Conservation (phyloP, 2,329 filamentous ascomycete genomes). For the Monosporascus sp. region DNA sequence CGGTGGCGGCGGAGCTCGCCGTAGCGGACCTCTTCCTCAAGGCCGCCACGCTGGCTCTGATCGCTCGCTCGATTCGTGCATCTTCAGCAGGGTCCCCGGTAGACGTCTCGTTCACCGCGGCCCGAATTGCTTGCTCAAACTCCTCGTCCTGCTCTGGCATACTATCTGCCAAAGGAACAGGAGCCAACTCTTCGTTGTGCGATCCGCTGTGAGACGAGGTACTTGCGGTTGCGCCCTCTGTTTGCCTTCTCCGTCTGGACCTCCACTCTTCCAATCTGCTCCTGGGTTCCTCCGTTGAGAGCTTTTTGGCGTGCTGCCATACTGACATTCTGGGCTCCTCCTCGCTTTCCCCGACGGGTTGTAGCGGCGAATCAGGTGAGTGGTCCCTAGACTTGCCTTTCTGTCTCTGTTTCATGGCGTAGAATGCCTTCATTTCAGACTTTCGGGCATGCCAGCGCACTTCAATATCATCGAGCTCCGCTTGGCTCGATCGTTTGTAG, state of each 20-base stretch:
- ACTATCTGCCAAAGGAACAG: conserved; percentile 2
- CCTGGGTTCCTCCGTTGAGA: conserved; percentile 47
- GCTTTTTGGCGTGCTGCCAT: conserved; percentile 42
- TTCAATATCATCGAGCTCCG: conserved; percentile 61
- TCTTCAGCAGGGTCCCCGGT: conserved; percentile 66
- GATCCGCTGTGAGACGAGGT: conserved; percentile 8
- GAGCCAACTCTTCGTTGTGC: conserved; percentile 12
- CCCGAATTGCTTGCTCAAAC: conserved; percentile 66
- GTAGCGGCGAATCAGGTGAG: conserved; percentile 14
- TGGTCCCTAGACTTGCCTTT: conserved; percentile 30
- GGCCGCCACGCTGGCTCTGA: conserved; percentile 64
- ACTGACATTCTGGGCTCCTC: conserved; percentile 33
- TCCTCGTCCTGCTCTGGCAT: conserved; percentile 44
- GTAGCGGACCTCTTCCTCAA: conserved; percentile 28
- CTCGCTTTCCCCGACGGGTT: conserved; percentile 10
- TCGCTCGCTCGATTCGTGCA: conserved; percentile 63
- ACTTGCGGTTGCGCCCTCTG: conserved; percentile 14
- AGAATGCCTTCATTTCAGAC: conserved; percentile 55
- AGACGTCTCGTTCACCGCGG: conserved; percentile 65
- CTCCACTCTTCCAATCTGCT: conserved; percentile 43
- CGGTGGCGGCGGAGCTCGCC: conserved; percentile 11
- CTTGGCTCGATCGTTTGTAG: conserved; percentile 42
- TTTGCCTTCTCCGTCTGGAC: conserved; percentile 32
- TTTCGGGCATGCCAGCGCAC: conserved; percentile 58
- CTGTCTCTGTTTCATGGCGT: conserved; percentile 45